phyloP scores from a whole-genome alignment of 495 filamentous ascomycete species.

The Penicillium paxilli region DNA sequence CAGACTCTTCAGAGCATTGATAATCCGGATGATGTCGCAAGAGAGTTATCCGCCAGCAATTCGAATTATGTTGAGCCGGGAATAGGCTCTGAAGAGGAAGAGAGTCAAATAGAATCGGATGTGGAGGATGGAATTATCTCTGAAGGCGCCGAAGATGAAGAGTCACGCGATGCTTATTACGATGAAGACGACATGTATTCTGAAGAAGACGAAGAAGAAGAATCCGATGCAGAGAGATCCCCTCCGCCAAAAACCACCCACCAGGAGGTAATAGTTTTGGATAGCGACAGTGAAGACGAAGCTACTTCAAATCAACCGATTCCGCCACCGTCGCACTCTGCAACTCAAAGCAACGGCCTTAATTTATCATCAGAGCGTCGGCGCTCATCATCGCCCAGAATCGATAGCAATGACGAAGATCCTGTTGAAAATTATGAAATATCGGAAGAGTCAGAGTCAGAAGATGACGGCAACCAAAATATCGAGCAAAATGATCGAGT shows the following conservation, averaged over 20 bases:
- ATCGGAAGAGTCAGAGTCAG: slow-evolving; percentile 7
- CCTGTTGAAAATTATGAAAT: slow-evolving; percentile 2
- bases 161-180: not conserved
- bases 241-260: slow-evolving; percentile 9
- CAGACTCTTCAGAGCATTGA: not conserved
- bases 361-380: not conserved
- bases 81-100: not conserved
- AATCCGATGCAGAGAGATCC: slow-evolving; percentile 1
- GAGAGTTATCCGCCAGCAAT: not conserved
- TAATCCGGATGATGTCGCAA: not conserved
- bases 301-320: slow-evolving; percentile 11
- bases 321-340: not conserved
- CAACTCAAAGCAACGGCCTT: not conserved
- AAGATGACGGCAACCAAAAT: not conserved
- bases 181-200: slow-evolving; percentile 11
- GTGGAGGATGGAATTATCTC: not conserved
- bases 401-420: not conserved
- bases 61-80: not conserved
- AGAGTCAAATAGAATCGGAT: not conserved
- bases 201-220: slow-evolving; percentile 16
- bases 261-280: slow-evolving; percentile 42
- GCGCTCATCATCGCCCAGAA: not conserved
- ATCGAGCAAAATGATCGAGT: slow-evolving; percentile 8
- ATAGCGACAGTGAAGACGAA: slow-evolving; percentile 48
- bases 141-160: not conserved